Conservation (phyloP, 129 eudicot species). For the Ambrosia artemisiifolia region DNA sequence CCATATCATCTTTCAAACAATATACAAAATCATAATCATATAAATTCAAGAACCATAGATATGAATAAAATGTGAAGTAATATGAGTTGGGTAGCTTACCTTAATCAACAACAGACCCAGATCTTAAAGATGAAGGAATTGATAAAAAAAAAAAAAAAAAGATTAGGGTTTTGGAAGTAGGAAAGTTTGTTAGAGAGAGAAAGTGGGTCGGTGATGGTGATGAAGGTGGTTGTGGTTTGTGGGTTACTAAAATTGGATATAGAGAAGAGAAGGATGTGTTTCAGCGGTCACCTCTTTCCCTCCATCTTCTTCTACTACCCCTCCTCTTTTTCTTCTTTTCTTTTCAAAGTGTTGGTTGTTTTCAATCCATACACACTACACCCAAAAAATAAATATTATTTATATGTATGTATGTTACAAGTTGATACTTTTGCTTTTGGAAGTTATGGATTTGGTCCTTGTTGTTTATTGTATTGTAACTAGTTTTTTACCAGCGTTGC, state of each 20-base stretch:
- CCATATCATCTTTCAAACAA: background rate
- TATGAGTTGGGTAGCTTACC: conserved; percentile 20
- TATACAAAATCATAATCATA: conserved; percentile 6
- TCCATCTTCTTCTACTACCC: conserved; percentile 13
- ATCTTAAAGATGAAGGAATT: conserved; percentile 23
- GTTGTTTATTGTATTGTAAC: too few relatives aligned
- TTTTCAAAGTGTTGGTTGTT: conserved; percentile 24
- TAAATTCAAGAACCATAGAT: background rate
- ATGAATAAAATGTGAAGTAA: background rate
- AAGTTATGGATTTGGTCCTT: too few relatives aligned
- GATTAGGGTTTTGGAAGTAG: conserved; percentile 39
- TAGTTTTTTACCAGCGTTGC: too few relatives aligned
- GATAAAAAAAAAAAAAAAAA: conserved; percentile 3
- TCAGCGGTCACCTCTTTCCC: conserved; percentile 31
- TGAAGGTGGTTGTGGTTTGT: background rate
- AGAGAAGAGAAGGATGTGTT: conserved; percentile 13
- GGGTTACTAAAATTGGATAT: background rate
- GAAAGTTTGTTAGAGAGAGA: background rate
- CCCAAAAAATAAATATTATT: too few relatives aligned
- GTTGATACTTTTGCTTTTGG: too few relatives aligned
- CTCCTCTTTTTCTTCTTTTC: conserved; percentile 1
- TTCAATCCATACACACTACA: background rate
- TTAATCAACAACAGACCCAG: conserved; percentile 18
- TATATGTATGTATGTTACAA: too few relatives aligned
- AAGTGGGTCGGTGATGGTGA: conserved; percentile 5